phyloP scores from a whole-genome alignment of 176 grass and related monocot species.

The Bothriochloa decipiens region DNA sequence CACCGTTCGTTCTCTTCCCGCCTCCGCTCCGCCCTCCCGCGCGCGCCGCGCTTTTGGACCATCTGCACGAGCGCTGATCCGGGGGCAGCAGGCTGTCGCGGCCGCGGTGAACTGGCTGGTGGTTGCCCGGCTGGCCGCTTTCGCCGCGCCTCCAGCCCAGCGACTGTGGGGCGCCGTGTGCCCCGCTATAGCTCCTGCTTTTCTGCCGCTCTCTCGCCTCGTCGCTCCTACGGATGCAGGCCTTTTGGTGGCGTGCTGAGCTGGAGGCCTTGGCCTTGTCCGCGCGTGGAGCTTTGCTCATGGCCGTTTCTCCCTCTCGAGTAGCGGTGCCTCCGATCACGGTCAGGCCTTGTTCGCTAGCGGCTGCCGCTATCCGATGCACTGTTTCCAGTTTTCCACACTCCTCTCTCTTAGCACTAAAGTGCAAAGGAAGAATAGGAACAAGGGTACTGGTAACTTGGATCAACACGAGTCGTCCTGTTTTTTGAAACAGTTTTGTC shows the following conservation, averaged over 20 bases:
- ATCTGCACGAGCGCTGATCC: slow-evolving; percentile 12
- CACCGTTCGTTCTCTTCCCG: background rate
- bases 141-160: background rate
- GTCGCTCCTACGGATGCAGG: background rate
- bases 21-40: background rate
- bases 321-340: background rate
- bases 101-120: slow-evolving; percentile 16
- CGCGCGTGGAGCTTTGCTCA: slow-evolving; percentile 17
- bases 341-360: background rate
- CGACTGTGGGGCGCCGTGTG: background rate
- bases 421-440: background rate
- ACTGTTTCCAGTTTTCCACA: background rate
- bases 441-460: background rate
- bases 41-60: slow-evolving; percentile 52
- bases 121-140: background rate
- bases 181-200: background rate
- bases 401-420: background rate
- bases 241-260: background rate
- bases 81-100: slow-evolving; percentile 24
- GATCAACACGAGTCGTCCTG: too few species aligned
- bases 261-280: slow-evolving; percentile 5
- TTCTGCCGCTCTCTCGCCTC: background rate
- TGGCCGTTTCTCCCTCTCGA: slow-evolving; percentile 26
- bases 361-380: background rate
- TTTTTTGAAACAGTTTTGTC: too few species aligned